Evolutionary conservation across 306 rosid genomes (phyloP), one percentile per base, ranked within the genome.

Genomic region (Dalbergia cochinchinensis): DNA sequence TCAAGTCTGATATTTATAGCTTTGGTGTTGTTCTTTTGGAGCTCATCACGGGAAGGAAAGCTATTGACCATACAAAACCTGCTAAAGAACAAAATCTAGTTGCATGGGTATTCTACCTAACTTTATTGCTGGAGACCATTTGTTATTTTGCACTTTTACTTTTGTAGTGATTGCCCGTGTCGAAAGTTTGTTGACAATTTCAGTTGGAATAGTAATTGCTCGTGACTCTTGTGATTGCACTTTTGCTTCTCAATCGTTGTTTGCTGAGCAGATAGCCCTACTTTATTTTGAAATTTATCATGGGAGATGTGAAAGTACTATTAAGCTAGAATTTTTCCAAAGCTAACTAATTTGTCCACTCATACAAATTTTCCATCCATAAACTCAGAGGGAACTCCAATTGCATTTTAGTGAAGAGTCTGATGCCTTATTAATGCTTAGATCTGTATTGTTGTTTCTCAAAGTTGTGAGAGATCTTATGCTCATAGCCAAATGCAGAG

Each of bases 1-100:
- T 95, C 76, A 95, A 93, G 83, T 93, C 97, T 20, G 99, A 95
- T 74, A 87, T 95, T 71, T 95, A 95, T 78, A 95, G 99, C 89
- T 93, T 95, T 11, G 99, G 98, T n/a, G 99, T 95, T 35, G 98
- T 90, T 87, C 95, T 95, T 83, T 85, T 95, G 93, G 99, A 95
- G 90, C 79, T 95, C 82, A 90, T 95, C 74, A 93, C 99, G 0
- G 99, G 98, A 22, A 88, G 97, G 83, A 93, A 95, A 78, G 98
- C 97, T 7, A 91, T 95, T 2, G 99, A 95, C 78, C 51, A 26
- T 4, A 80, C 59, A 16, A 91, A 72, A 79, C 51, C 89, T 54
- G n/a, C 71, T 31, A 90, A 66, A 73, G 93, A 95, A 80, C 96
- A 90, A 74, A 93, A 91, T 85, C 86, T 95, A 55, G 98, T 95